Conservation (phyloP, 768 basidiomycete genomes). For the Rhodotorula diobovata region DNA sequence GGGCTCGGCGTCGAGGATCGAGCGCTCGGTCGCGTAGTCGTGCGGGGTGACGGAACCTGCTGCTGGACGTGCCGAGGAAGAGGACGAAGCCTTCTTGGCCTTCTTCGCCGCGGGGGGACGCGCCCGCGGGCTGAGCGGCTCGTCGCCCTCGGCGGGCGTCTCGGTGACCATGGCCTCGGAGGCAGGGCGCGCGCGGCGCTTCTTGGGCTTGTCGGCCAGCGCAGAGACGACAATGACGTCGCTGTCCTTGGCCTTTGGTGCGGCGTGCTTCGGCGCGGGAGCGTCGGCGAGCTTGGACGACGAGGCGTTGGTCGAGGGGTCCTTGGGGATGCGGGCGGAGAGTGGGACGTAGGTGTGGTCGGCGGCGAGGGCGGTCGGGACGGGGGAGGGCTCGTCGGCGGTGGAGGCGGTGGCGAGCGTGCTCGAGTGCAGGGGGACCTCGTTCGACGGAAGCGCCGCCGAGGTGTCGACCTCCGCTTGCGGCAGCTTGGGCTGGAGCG, state of each 20-base stretch:
- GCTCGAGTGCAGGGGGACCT: background rate
- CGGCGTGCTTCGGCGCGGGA: background rate
- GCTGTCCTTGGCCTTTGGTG: slow-evolving; percentile 10
- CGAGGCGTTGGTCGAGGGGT: background rate
- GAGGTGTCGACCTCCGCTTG: background rate
- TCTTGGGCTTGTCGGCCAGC: slow-evolving; percentile 38
- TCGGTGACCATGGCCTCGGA: background rate
- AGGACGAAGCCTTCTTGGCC: slow-evolving; percentile 21
- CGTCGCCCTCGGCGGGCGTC: background rate
- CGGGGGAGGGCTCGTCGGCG: background rate
- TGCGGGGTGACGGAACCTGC: slow-evolving; percentile 13
- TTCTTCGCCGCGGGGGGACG: slow-evolving; percentile 7
- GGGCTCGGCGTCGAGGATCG: slow-evolving; percentile 25
- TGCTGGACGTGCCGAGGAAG: background rate
- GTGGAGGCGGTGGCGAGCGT: background rate
- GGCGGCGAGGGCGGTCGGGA: background rate
- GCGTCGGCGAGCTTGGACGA: background rate
- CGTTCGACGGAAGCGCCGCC: background rate
- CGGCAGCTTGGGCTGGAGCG: background rate
- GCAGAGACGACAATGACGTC: slow-evolving; percentile 36
- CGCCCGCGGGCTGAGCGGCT: background rate
- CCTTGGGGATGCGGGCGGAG: slow-evolving; percentile 20
- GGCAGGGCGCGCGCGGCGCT: slow-evolving; percentile 7
- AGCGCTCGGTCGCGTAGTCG: slow-evolving; percentile 21
- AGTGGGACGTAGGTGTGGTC: slow-evolving; percentile 35